A percentile compares a stretch with the other conserved stretches of the same genome.
Conservation (phyloP, 192 early-diverging fungal genomes). For the Endogone sp. region DNA sequence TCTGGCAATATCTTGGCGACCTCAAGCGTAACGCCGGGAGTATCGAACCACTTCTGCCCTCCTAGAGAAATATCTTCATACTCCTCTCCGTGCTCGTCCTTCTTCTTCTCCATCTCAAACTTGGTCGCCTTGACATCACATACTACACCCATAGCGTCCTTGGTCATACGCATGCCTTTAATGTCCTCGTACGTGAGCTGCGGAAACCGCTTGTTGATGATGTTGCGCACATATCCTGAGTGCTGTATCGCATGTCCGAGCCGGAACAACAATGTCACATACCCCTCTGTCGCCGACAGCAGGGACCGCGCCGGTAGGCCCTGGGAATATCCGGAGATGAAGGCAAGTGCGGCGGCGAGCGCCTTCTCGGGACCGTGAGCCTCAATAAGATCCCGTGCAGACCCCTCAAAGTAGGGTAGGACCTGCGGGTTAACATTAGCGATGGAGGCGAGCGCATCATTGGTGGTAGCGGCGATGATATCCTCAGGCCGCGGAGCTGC, state of each 20-base stretch:
- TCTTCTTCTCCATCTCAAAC: constrained; percentile 41
- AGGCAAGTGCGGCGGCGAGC: constrained; percentile 81
- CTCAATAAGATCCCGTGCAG: constrained; percentile 70
- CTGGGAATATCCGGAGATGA: constrained; percentile 79
- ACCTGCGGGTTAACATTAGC: constrained; percentile 69
- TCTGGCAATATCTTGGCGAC: constrained; percentile 77
- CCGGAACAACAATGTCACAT: constrained; percentile 75
- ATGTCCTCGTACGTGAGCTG: constrained; percentile 71
- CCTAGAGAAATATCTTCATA: constrained; percentile 49
- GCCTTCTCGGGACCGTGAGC: constrained; percentile 71
- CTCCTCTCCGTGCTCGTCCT: constrained; percentile 28
- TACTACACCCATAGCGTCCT: constrained; percentile 78
- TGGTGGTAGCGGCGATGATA: constrained; percentile 77
- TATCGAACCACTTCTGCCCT: constrained; percentile 68
- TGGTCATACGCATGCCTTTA: constrained; percentile 77
- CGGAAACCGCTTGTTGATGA: constrained; percentile 67
- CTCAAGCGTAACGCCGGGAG: constrained; percentile 60
- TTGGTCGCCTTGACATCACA: constrained; percentile 76
- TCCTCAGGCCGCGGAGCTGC: constrained; percentile 87
- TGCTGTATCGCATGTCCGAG: constrained; percentile 68
- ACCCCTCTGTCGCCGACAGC: constrained; percentile 77
- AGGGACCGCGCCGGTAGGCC: constrained; percentile 82
- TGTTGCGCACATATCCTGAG: constrained; percentile 79
- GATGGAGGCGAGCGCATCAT: constrained; percentile 70
- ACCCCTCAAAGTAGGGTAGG: constrained; percentile 69